Percentiles rank a stretch among this genome's conserved stretches.
These are phyloP conservation scores for Thelephora terrestris DNA, from an alignment of 1,284 basidiomycete genomes.

Conservation along the genomic window DNA sequence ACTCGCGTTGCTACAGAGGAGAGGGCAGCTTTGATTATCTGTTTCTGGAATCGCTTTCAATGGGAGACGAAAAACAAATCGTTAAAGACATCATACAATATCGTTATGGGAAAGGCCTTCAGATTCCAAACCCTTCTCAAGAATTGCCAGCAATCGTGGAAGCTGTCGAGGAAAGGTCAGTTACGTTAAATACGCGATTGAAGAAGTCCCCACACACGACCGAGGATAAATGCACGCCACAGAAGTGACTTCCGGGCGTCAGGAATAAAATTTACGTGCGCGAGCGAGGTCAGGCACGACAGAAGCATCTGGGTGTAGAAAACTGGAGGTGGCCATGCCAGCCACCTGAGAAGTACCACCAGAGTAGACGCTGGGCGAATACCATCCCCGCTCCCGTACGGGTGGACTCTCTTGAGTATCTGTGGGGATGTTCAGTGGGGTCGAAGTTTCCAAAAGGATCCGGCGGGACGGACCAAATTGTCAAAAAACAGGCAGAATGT, in stretches of 20 bases:
- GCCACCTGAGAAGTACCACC: conserved; percentile 49
- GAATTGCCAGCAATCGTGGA: conserved; percentile 42
- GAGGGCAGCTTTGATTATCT: conserved; percentile 46
- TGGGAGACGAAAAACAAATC: conserved; percentile 2
- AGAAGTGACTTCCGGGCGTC: conserved; percentile 29
- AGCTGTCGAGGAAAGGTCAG: conserved; percentile 32
- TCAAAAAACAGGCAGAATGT: conserved; percentile 51
- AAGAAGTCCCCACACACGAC: conserved; percentile 37
- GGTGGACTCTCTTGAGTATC: conserved; percentile 46
- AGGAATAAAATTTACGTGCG: conserved; percentile 31
- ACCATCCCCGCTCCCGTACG: conserved; percentile 54
- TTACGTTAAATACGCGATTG: not conserved
- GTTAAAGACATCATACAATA: conserved; percentile 34
- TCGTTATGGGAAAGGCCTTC: conserved; percentile 43
- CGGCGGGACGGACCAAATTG: conserved; percentile 36
- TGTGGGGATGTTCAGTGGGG: conserved; percentile 18
- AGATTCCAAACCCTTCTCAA: conserved; percentile 42
- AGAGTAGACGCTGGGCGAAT: conserved; percentile 44
- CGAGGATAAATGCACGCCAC: conserved; percentile 65
- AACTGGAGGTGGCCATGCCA: conserved; percentile 51
- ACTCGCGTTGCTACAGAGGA: conserved; percentile 36
- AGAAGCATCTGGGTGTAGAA: conserved; percentile 63
- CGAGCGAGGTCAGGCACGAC: conserved; percentile 48
- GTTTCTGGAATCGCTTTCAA: conserved; percentile 29
- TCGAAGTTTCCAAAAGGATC: not conserved